Conservation (phyloP, 1,139 yeast genomes). For the Kluyveromyces sp. region DNA sequence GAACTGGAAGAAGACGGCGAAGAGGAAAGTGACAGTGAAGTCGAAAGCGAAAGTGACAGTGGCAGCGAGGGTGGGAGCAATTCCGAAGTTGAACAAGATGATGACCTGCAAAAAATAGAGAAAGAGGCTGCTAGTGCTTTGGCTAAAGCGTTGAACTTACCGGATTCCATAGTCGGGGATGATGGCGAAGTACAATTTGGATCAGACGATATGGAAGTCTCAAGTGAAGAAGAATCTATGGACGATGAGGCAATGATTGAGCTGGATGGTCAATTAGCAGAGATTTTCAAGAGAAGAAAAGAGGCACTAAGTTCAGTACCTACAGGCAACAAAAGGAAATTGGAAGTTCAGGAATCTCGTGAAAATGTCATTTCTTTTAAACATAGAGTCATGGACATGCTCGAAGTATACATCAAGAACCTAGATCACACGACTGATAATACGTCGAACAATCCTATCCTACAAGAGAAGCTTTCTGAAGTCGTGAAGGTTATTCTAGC, state of each 20-base stretch:
- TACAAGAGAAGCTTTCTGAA: constrained; percentile 9
- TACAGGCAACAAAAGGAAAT: constrained; percentile 62
- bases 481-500: constrained; percentile 50
- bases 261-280: constrained; percentile 75
- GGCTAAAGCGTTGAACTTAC: constrained; percentile 72
- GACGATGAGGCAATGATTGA: constrained; percentile 98
- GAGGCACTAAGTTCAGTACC: constrained; percentile 46
- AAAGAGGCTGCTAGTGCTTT: constrained; percentile 62
- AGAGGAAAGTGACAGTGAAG: constrained; percentile 31
- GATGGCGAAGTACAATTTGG: constrained; percentile 42
- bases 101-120: constrained; percentile 49
- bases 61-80: constrained; percentile 33
- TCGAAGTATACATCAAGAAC: constrained; percentile 51
- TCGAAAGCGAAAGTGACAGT: constrained; percentile 30
- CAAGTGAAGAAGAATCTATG: constrained; percentile 65
- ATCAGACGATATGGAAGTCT: constrained; percentile 36
- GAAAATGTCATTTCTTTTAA: constrained; percentile 77
- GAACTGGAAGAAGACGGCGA: constrained; percentile 34
- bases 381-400: constrained; percentile 65
- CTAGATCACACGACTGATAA: constrained; percentile 18
- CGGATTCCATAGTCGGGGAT: constrained; percentile 37
- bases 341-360: constrained; percentile 67
- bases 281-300: constrained; percentile 76
- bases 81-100: constrained; percentile 30
- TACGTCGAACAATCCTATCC: neutral